phyloP scores from a whole-genome alignment of 352 stramenopile genomes.

The Phytopythium helicoides region DNA sequence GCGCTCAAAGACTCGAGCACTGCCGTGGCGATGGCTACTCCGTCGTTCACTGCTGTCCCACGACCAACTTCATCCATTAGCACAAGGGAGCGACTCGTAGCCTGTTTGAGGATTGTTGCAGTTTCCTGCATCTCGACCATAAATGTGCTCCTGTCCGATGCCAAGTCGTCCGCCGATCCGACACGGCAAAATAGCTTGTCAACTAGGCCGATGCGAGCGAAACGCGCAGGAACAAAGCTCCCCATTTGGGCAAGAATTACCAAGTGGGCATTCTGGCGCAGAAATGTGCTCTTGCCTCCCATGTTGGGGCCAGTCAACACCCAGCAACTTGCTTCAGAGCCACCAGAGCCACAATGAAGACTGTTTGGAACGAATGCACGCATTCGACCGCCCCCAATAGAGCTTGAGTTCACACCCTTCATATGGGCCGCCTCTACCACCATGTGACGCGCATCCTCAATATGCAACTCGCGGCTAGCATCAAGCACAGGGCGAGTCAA shows the following conservation, averaged over 20 bases:
- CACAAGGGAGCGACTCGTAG: conserved; percentile 76
- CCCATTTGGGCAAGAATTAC: conserved; percentile 82
- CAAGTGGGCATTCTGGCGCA: conserved; percentile 76
- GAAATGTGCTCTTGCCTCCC: conserved; percentile 86
- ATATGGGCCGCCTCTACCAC: conserved; percentile 68
- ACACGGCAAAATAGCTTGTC: conserved; percentile 85
- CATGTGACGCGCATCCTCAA: conserved; percentile 61
- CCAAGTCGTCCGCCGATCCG: conserved; percentile 77
- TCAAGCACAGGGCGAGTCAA: conserved; percentile 61
- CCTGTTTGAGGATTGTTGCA: conserved; percentile 65
- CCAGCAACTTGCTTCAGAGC: conserved; percentile 52
- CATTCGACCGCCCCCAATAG: conserved; percentile 13
- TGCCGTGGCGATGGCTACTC: conserved; percentile 73
- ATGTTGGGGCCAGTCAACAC: conserved; percentile 88
- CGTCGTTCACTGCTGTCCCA: conserved; percentile 77
- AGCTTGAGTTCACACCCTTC: conserved; percentile 42
- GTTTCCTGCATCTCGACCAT: conserved; percentile 90
- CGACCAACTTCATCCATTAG: conserved; percentile 88
- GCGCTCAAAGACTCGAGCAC: conserved; percentile 69
- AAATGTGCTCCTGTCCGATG: conserved; percentile 81
- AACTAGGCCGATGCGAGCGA: conserved; percentile 64
- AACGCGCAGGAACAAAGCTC: conserved; percentile 74
- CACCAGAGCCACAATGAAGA: conserved; percentile 35
- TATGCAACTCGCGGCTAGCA: conserved; percentile 51
- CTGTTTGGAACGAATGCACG: conserved; percentile 76